Evolutionary conservation across 2,329 filamentous ascomycete species (phyloP).

Genomic region (Metarhizium robertsii): DNA sequence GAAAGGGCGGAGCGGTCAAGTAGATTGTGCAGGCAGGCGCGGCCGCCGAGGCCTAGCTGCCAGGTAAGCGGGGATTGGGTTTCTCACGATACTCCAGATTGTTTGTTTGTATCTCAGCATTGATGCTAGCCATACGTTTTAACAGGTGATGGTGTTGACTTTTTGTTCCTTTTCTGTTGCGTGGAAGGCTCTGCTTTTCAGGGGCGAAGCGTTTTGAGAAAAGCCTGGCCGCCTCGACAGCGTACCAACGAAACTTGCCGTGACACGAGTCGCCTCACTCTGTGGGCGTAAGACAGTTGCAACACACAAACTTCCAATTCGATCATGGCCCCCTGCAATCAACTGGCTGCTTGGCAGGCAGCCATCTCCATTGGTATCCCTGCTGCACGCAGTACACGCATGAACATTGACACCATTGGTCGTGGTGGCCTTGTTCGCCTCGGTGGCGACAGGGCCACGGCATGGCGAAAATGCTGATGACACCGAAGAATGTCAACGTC

Average conservation of each 20-base stretch:
- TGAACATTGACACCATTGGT: background rate
- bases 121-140: background rate
- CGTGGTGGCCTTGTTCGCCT: background rate
- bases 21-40: slow-evolving; percentile 1
- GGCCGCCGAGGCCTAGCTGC: background rate
- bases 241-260: background rate
- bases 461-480: background rate
- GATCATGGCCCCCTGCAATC: background rate
- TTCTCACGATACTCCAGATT: slow-evolving; percentile 3
- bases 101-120: background rate
- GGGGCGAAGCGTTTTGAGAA: background rate
- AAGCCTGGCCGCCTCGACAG: background rate
- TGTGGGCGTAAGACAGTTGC: background rate
- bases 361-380: background rate
- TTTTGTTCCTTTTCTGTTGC: background rate
- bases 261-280: background rate
- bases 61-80: background rate
- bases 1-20: background rate
- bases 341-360: background rate
- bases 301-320: background rate
- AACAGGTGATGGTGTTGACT: background rate
- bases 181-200: background rate
- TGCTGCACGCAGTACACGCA: background rate
- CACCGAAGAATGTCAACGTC: background rate
- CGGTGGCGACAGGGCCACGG: background rate